phyloP scores from a whole-genome alignment of 1,284 basidiomycete species.

The Tilletia caries region DNA sequence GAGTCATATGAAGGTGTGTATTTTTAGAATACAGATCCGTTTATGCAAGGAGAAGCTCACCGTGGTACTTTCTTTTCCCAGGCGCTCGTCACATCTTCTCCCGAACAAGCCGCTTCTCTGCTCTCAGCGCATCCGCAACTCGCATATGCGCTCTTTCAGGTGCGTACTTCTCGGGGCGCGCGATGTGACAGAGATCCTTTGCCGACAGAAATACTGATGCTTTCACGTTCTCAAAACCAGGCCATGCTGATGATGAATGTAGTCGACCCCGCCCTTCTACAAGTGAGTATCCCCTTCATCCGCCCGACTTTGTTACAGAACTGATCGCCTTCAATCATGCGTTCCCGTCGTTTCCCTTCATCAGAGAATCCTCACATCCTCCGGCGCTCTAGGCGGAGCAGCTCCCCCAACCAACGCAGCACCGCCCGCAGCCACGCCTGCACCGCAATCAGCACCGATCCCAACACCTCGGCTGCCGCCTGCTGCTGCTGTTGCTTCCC shows the following conservation, averaged over 20 bases:
- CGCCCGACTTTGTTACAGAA: no score
- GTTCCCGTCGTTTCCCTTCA: neutral
- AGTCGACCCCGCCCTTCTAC: conserved; percentile 78
- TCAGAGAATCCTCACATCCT: conserved; percentile 22
- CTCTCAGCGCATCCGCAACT: conserved; percentile 84
- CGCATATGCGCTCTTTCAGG: conserved; percentile 90
- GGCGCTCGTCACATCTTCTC: conserved; percentile 84
- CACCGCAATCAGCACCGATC: conserved; percentile 15
- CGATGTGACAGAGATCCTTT: neutral
- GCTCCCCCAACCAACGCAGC: conserved; percentile 18
- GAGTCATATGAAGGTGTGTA: conserved; percentile 87
- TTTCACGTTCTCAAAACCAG: no score
- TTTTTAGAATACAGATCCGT: conserved; percentile 15
- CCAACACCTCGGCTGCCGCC: conserved; percentile 40
- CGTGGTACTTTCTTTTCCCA: conserved; percentile 54
- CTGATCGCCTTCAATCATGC: neutral
- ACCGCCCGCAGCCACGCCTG: conserved; percentile 7
- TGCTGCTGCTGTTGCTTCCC: neutral
- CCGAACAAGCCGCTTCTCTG: conserved; percentile 79
- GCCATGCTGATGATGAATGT: conserved; percentile 90
- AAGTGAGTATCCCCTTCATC: conserved; percentile 58
- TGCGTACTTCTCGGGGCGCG: neutral
- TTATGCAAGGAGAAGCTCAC: no score
- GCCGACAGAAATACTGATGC: no score
- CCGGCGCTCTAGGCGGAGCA: conserved; percentile 27